These are phyloP conservation scores for Boletales sp. DNA, from an alignment of 768 basidiomycete species.

Conservation along the genomic window DNA sequence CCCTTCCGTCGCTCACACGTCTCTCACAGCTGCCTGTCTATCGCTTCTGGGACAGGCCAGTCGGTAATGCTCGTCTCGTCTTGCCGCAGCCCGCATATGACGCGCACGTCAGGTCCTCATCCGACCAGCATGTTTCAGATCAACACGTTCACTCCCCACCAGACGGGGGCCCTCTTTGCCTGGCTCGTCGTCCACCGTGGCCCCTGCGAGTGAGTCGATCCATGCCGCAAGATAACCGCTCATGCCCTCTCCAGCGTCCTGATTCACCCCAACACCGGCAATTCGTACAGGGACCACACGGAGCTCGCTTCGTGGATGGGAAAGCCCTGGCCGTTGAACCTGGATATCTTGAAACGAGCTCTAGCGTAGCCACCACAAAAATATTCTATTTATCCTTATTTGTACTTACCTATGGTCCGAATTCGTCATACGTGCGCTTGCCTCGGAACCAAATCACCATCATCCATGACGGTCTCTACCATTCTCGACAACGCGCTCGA, in stretches of 20 bases:
- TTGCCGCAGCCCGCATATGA: neutral
- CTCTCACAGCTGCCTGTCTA: conserved; percentile 53
- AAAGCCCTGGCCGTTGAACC: conserved; percentile 50
- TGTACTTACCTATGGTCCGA: too few relatives aligned
- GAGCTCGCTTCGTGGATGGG: conserved; percentile 69
- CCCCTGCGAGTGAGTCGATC: conserved; percentile 60
- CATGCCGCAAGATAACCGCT: neutral
- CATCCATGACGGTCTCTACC: conserved; percentile 33
- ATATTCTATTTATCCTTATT: too few relatives aligned
- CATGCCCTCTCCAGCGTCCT: conserved; percentile 44
- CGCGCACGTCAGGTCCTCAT: conserved; percentile 49
- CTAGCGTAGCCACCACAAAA: neutral
- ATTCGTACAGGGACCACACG: conserved; percentile 56
- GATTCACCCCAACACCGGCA: conserved; percentile 66
- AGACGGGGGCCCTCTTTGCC: conserved; percentile 65
- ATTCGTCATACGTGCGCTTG: too few relatives aligned
- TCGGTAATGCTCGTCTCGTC: conserved; percentile 39
- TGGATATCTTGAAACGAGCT: conserved; percentile 34
- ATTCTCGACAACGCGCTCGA: conserved; percentile 79
- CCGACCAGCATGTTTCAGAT: conserved; percentile 72
- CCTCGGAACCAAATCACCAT: too few relatives aligned
- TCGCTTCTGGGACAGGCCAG: conserved; percentile 56
- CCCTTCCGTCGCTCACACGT: neutral
- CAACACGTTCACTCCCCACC: conserved; percentile 61
- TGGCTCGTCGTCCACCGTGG: conserved; percentile 68